Evolutionary conservation across 2,329 filamentous ascomycete genomes (phyloP).

Genomic region (Fusarium algeriense): DNA sequence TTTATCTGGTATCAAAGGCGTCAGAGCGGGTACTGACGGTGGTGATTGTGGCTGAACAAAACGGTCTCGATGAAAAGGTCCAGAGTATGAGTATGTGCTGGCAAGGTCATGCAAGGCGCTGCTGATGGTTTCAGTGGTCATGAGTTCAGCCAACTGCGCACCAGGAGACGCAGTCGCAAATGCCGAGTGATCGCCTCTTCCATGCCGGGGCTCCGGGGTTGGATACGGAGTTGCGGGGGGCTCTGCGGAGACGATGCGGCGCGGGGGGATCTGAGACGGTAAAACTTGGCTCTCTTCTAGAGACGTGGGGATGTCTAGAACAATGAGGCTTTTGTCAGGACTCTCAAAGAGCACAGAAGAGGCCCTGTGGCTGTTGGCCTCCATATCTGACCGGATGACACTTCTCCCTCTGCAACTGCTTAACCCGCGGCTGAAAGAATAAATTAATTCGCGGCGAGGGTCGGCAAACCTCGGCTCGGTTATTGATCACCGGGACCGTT

Average conservation of each 20-base stretch:
- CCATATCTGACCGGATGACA: constrained; percentile 18
- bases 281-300: constrained; percentile 74
- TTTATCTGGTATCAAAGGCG: constrained; percentile 55
- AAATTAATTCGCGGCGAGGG: constrained; percentile 37
- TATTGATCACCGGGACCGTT: constrained; percentile 41
- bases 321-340: constrained; percentile 59
- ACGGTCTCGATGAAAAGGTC: constrained; percentile 63
- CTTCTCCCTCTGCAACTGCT: constrained; percentile 12
- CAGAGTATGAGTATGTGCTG: constrained; percentile 49
- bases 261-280: constrained; percentile 51
- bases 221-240: constrained; percentile 61
- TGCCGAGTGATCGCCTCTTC: constrained; percentile 46
- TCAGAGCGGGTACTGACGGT: constrained; percentile 16
- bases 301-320: constrained; percentile 78
- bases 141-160: constrained; percentile 66
- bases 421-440: constrained; percentile 26
- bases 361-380: constrained; percentile 15
- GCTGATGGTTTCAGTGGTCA: constrained; percentile 62
- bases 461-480: constrained; percentile 50
- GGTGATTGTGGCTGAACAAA: constrained; percentile 29
- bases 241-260: constrained; percentile 60
- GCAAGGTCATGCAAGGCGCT: constrained; percentile 57
- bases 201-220: constrained; percentile 63
- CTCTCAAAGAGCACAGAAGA: constrained; percentile 53
- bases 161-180: constrained; percentile 52